Percentiles rank a stretch among this genome's conserved stretches.
Conservation (phyloP, 495 filamentous ascomycete genomes). For the Penicillium goetzii region DNA sequence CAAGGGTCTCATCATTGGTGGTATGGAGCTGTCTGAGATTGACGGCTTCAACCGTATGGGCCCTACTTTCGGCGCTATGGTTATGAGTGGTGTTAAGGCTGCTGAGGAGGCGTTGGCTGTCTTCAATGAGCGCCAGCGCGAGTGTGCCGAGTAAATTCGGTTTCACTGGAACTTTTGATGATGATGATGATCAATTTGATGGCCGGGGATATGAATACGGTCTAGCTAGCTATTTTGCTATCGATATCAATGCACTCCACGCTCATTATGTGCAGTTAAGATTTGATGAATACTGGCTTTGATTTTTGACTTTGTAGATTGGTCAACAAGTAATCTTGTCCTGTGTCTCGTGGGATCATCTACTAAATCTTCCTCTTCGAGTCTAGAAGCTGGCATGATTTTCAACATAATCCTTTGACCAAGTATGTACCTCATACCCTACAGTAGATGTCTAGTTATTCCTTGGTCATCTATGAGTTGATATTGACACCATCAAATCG, state of each 20-base stretch:
- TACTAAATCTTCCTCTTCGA: too few species aligned
- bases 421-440: too few species aligned
- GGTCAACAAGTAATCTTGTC: too few species aligned
- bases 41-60: constrained; percentile 89
- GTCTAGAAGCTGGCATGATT: too few species aligned
- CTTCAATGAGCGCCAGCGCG: constrained; percentile 72
- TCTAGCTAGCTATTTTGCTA: constrained; percentile 15
- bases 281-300: too few species aligned
- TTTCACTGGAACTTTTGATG: constrained; percentile 10
- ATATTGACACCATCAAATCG: too few species aligned
- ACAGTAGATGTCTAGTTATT: too few species aligned
- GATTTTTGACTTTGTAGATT: too few species aligned
- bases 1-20: constrained; percentile 85
- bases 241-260: constrained; percentile 26
- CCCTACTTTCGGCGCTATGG: constrained; percentile 82
- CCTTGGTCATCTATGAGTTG: too few species aligned
- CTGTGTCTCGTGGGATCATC: too few species aligned
- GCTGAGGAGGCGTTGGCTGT: constrained; percentile 80
- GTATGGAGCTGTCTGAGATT: constrained; percentile 90
- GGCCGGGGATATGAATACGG: constrained; percentile 12
- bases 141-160: constrained; percentile 53
- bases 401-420: too few species aligned
- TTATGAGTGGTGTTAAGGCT: constrained; percentile 80
- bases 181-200: constrained; percentile 2
- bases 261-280: constrained; percentile 28